Conservation (phyloP, 192 early-diverging fungal species). For the Coemansia sp. region DNA sequence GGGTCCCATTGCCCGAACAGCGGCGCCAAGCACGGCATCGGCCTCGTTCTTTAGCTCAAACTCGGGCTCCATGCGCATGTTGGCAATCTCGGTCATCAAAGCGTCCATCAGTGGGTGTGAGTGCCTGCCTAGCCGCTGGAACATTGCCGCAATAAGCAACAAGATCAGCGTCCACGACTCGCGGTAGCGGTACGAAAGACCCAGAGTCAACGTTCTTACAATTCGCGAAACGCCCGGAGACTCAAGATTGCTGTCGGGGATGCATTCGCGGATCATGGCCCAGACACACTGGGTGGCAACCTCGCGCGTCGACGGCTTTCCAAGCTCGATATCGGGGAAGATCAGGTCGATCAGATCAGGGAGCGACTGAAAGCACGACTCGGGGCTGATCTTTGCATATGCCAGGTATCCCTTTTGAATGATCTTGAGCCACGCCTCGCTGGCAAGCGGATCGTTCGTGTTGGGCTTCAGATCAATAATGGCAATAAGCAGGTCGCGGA, state of each 20-base stretch:
- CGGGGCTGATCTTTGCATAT: slow-evolving; percentile 60
- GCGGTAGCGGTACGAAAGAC: slow-evolving; percentile 76
- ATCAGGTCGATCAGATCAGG: slow-evolving; percentile 59
- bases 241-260: slow-evolving; percentile 74
- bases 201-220: slow-evolving; percentile 51
- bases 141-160: slow-evolving; percentile 68
- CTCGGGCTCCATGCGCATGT: slow-evolving; percentile 77
- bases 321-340: slow-evolving; percentile 64
- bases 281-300: slow-evolving; percentile 69
- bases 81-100: slow-evolving; percentile 62
- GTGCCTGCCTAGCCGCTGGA: slow-evolving; percentile 66
- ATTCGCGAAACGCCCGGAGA: slow-evolving; percentile 56
- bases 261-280: slow-evolving; percentile 66
- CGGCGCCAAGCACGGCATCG: slow-evolving; percentile 75
- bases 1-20: slow-evolving; percentile 78
- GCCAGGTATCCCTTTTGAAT: slow-evolving; percentile 69
- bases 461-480: slow-evolving; percentile 81
- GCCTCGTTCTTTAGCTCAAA: slow-evolving; percentile 85
- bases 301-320: slow-evolving; percentile 57
- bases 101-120: slow-evolving; percentile 60
- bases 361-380: slow-evolving; percentile 52
- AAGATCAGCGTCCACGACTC: slow-evolving; percentile 85
- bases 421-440: slow-evolving; percentile 82
- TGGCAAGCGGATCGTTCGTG: slow-evolving; percentile 73
- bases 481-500: slow-evolving; percentile 54